Conservation (phyloP, 2,329 filamentous ascomycete species). For the Sporothrix globosa region DNA sequence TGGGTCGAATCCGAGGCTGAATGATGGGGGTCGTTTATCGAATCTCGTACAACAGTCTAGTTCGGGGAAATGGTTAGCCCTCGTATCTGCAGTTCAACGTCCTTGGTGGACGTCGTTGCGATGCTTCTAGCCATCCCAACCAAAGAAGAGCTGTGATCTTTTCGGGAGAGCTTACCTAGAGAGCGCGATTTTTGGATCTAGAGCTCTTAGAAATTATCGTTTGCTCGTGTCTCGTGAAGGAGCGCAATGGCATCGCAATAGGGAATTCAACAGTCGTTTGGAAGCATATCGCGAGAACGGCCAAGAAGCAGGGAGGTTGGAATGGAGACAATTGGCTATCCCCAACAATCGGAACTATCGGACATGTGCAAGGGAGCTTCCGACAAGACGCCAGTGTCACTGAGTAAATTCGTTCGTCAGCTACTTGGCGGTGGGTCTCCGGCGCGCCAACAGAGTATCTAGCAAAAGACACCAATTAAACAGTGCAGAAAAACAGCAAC, state of each 20-base stretch:
- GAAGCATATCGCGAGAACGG: background rate
- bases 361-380: background rate
- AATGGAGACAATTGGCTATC: background rate
- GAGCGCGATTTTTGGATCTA: slow-evolving; percentile 3
- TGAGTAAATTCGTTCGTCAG: background rate
- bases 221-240: background rate
- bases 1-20: background rate
- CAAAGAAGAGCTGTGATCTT: background rate
- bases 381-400: background rate
- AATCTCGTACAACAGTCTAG: background rate
- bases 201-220: background rate
- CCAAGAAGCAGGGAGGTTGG: background rate
- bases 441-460: background rate
- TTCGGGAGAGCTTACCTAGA: background rate
- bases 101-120: background rate
- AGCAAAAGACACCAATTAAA: slow-evolving; percentile 8
- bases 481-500: background rate
- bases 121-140: background rate
- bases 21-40: background rate
- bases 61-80: background rate
- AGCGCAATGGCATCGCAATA: background rate
- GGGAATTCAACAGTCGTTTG: background rate
- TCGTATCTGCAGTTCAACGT: background rate
- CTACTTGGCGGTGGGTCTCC: slow-evolving; percentile 4
- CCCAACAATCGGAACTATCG: slow-evolving; percentile 16